Percentiles rank a stretch among this genome's conserved stretches.
Evolutionary conservation across 1,284 basidiomycete species (phyloP).

Genomic region (Ustilago tritici): DNA sequence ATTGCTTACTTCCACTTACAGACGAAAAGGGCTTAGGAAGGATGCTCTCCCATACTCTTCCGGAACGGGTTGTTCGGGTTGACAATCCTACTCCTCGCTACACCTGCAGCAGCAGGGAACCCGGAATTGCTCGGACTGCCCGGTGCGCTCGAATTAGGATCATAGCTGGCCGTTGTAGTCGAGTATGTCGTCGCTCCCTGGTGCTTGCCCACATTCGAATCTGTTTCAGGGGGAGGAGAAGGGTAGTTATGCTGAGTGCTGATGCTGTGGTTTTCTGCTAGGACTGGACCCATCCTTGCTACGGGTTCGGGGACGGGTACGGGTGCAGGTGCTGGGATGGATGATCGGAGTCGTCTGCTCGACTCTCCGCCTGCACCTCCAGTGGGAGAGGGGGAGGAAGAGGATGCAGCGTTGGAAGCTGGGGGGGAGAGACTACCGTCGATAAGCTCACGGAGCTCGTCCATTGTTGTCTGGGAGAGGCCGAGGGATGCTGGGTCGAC

Average conservation of each 20-base stretch:
- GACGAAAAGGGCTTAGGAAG: constrained; percentile 11
- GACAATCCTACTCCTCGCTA: constrained; percentile 30
- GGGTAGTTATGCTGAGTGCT: constrained; percentile 40
- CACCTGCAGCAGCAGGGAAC: constrained; percentile 11
- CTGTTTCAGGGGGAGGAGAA: constrained; percentile 36
- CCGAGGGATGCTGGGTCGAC: constrained; percentile 45
- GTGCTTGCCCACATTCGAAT: constrained; percentile 16
- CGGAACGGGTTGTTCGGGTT: constrained; percentile 63
- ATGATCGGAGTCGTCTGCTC: constrained; percentile 10
- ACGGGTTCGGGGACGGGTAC: constrained; percentile 48
- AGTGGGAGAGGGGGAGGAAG: background rate
- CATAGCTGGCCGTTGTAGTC: constrained; percentile 28
- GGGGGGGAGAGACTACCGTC: constrained; percentile 44
- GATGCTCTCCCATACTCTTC: constrained; percentile 39
- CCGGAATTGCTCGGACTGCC: constrained; percentile 31
- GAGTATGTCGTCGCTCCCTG: constrained; percentile 15
- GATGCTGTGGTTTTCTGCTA: constrained; percentile 25
- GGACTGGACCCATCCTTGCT: constrained; percentile 27
- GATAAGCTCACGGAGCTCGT: constrained; percentile 59
- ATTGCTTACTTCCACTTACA: too few relatives aligned
- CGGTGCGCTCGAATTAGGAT: constrained; percentile 14
- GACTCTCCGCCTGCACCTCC: constrained; percentile 1
- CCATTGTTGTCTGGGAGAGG: constrained; percentile 51
- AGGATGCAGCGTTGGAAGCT: constrained; percentile 26
- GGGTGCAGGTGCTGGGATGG: constrained; percentile 29